Percentiles rank a stretch among this genome's conserved stretches.
Conservation (phyloP, 2,329 filamentous ascomycete genomes). For the Pleurostoma richardsiae region DNA sequence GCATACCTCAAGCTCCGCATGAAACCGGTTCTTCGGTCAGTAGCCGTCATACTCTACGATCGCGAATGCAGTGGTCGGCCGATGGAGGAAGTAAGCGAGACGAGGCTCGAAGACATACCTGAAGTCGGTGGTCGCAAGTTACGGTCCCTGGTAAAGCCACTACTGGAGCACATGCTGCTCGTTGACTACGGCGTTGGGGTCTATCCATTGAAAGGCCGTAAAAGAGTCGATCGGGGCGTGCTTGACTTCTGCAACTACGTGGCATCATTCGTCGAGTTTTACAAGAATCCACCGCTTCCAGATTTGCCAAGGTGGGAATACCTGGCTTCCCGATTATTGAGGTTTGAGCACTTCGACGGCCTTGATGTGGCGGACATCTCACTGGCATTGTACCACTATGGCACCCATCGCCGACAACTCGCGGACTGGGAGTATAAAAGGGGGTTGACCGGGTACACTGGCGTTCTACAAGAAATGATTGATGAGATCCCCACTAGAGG, state of each 20-base stretch:
- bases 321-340: not conserved
- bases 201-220: not conserved
- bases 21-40: not conserved
- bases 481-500: slow-evolving; percentile 7
- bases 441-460: slow-evolving; percentile 8
- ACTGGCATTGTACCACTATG: slow-evolving; percentile 10
- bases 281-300: not conserved
- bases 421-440: not conserved
- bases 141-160: not conserved
- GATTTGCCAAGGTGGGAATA: not conserved
- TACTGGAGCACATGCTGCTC: slow-evolving; percentile 6
- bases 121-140: not conserved
- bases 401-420: slow-evolving; percentile 2
- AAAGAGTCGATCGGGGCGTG: not conserved
- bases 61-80: not conserved
- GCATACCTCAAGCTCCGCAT: not conserved
- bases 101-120: not conserved
- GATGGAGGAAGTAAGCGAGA: not conserved
- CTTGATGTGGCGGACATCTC: not conserved
- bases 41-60: not conserved
- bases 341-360: not conserved
- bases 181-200: slow-evolving; percentile 5
- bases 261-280: slow-evolving; percentile 1
- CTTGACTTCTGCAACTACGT: not conserved
- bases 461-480: slow-evolving; percentile 11